phyloP scores from a whole-genome alignment of 169 alveolate species.

The Cystoisospora suis region DNA sequence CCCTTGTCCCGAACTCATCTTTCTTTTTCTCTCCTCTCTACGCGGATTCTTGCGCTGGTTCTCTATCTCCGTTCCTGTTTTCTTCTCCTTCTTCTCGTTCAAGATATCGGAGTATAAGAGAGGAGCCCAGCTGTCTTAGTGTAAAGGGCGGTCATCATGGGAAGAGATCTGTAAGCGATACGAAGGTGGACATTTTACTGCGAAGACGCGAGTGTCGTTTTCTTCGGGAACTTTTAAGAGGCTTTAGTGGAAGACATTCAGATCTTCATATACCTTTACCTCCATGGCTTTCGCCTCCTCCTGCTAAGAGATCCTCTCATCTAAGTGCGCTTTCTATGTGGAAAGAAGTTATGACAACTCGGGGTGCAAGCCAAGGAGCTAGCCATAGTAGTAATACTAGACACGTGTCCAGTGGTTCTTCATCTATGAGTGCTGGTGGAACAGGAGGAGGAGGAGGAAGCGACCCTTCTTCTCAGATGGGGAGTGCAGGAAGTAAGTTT shows the following conservation, averaged over 20 bases:
- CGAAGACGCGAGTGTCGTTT: not conserved
- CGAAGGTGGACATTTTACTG: no score
- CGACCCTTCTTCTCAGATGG: not conserved
- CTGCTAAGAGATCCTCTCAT: not conserved
- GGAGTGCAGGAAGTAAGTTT: no score
- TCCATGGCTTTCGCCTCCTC: not conserved
- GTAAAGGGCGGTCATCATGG: no score
- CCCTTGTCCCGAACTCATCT: no score
- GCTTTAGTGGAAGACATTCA: not conserved
- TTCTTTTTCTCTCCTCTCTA: no score
- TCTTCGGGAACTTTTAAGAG: constrained; percentile 6
- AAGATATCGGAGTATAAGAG: no score
- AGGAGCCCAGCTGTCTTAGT: no score
- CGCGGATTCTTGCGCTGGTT: no score
- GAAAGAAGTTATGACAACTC: not conserved
- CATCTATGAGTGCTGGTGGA: not conserved
- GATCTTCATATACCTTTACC: constrained; percentile 7
- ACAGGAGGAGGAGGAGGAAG: not conserved
- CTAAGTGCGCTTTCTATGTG: not conserved
- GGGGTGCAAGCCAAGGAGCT: not conserved
- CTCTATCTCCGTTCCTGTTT: no score
- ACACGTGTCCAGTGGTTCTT: not conserved
- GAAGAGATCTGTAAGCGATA: no score
- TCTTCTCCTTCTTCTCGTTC: no score
- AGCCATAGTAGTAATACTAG: not conserved